Base-by-base conservation (phyloP, 345 rosid species). In the Crucihimalaya himalaica region DNA sequence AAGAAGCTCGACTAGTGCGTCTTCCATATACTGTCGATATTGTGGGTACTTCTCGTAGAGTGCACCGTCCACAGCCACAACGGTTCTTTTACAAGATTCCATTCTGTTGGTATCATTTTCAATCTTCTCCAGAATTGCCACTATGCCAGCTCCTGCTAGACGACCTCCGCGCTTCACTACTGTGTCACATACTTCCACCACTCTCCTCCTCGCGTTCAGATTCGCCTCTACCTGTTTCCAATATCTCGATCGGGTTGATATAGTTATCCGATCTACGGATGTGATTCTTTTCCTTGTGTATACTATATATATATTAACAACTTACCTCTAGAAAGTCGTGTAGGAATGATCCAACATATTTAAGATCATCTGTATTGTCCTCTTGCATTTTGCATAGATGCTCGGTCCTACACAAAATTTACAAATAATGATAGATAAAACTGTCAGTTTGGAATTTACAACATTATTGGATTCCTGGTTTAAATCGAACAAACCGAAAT, bases 91-190 rank as follows among this genome's bases (percentile, higher is more conserved):
- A 16, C 90, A 84, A 0, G 81, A 85, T 34, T 84, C 67, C 16
- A 78, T 45, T 27, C 91, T 88, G 68, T 84, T 77, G 0, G 96
- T 82, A 20, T 87, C 96, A 40, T 77, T 80, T 70, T 84, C 98
- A 80, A 89, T 82, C 86, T 91, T 93, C 68, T 89, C 86, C 51
- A 90, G 84, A 66, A 90, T 80, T 32, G 96, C 89, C 1, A 89
- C 98, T n/a, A 93, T 85, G 43, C 98, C 96, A 5, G 96, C 97
- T 39, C 97, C 96, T 0, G 97, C 96, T 77, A 93, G 73, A 39
- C 94, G 83, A 3, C 94, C 92, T 31, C 89, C 94, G 20, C 96
- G 84, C 79, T 77, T 85, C 58, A 85, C 88, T 13, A 93, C 80
- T 6, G 92, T 70, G 61, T 88, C 90, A 18, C 96, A 91, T 6